Base-by-base conservation (phyloP, 495 filamentous ascomycete species). In the Aspergillus cavernicola region DNA sequence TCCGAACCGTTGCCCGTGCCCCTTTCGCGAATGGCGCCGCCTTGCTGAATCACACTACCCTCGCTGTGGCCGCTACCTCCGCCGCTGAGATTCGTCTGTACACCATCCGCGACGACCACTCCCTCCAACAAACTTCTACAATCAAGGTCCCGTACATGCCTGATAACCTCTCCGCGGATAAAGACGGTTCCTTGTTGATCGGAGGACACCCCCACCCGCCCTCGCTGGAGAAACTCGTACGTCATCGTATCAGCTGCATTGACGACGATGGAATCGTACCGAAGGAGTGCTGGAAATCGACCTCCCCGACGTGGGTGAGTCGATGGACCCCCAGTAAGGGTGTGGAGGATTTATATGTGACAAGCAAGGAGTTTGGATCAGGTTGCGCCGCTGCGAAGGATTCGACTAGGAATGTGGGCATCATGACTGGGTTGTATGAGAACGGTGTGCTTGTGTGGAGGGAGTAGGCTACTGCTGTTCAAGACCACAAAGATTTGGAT, bases 351-450 rank as follows among this genome's bases (percentile, higher is more conserved):
- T 31, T 79, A 19, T 77, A 70, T 54, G 57, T 61, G 0, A n/a
- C 56, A 7, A 63, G 59, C 4, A 18, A 20, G 4, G 73, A 69
- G 29, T 71, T 58, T 35, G 67, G 67, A 11, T 58, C 58, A 0
- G 66, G 67, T 22, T 58, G 51, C n/a, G 73, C 68, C 36, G 70
- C 65, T 0, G 66, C 63, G 19, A 67, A 68, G 43, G 75, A 79
- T 57, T 56, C 58, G 4, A 53, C 45, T 6, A 61, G 69, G 52
- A 66, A 65, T 22, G 50, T 76, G 3, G 74, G 71, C 6, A 57
- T 79, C 6, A 56, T 74, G 6, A 59, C 59, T 7, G 74, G 74
- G 15, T 44, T 79, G 29, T 79, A 77, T 49, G 71, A 70, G 13
- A 66, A 61, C 48, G 75, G 75, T 10, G 52, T 79, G 22, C 39